Base-by-base conservation (phyloP, 192 early-diverging fungal species). In the Entomortierella beljakovae region DNA sequence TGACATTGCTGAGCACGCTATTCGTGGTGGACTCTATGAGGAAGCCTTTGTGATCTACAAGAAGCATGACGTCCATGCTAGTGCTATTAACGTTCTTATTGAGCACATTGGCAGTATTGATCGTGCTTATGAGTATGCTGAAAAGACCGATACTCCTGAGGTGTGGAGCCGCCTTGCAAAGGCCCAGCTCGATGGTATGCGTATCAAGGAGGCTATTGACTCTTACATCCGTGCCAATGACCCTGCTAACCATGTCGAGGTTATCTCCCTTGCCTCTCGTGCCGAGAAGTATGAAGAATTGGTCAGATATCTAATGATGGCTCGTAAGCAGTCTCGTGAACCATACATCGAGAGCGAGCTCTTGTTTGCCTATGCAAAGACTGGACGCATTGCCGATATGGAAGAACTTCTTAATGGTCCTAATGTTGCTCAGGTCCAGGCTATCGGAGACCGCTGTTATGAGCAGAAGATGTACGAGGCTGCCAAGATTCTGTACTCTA, bases 181-280 rank as follows among this genome's bases (percentile, higher is more conserved):
- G 82, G 95, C 98, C 22, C 98, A 99, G 81, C 87, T 99, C 38
- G 93, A 93, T 54, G 88, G 91, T 9, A 80, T 94, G 84, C 93
- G 92, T 43, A 93, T 99, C 68, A 94, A 95, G 85, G 98, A 99
- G 59, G 91, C 98, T 31, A 96, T 99, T 60, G 94, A 97, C 71
- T 99, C 97, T 35, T 99, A 99, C 80, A 92, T 98, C 68, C 95
- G 95, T 70, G 96, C 98, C 15, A 92, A 95, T 66, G 98, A 99
- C 72, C 89, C 94, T 4, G 83, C 81, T 59, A 96, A 98, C 86
- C 96, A 90, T 61, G 84, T 79, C 42, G 97, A 99, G 71, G 97
- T 99, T 32, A 96, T 97, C 38, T 81, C 84, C 34, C 88, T 92
- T 57, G 92, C 95, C 20, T 81, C 86, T 18, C 88, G 89, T 13